Conservation (phyloP, 768 basidiomycete species). For the Kwoniella heveanensis region DNA sequence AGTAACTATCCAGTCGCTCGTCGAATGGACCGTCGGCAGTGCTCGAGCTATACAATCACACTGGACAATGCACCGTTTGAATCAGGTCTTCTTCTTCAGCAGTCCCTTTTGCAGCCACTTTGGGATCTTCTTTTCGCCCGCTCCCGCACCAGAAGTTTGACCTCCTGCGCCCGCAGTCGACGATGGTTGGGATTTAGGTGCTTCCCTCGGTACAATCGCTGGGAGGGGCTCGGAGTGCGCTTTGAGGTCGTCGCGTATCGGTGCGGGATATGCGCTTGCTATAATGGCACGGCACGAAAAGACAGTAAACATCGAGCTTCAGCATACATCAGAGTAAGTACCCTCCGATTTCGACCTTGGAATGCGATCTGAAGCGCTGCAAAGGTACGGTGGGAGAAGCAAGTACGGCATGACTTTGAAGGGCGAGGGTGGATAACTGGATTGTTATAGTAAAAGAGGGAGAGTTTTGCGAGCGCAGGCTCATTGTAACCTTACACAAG, state of each 20-base stretch:
- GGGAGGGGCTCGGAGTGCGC: constrained; percentile 48
- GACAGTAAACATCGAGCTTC: too few relatives aligned
- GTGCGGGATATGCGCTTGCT: constrained; percentile 48
- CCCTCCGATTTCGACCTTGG: too few relatives aligned
- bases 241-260: constrained; percentile 44
- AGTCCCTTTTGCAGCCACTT: constrained; percentile 51
- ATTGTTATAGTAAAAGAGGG: too few relatives aligned
- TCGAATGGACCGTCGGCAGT: too few relatives aligned
- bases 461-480: too few relatives aligned
- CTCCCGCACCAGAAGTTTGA: neutral
- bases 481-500: too few relatives aligned
- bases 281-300: neutral
- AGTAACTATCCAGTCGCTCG: too few relatives aligned
- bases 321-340: too few relatives aligned
- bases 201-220: constrained; percentile 19
- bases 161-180: neutral
- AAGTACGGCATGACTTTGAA: too few relatives aligned
- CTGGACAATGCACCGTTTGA: neutral
- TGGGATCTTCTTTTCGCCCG: neutral
- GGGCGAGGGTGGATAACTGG: too few relatives aligned
- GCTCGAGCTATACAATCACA: neutral
- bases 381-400: too few relatives aligned
- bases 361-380: too few relatives aligned
- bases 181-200: neutral
- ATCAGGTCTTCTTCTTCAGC: constrained; percentile 40